Base-by-base conservation (phyloP, 2,329 filamentous ascomycete genomes). In the Coniochaeta sp. region DNA sequence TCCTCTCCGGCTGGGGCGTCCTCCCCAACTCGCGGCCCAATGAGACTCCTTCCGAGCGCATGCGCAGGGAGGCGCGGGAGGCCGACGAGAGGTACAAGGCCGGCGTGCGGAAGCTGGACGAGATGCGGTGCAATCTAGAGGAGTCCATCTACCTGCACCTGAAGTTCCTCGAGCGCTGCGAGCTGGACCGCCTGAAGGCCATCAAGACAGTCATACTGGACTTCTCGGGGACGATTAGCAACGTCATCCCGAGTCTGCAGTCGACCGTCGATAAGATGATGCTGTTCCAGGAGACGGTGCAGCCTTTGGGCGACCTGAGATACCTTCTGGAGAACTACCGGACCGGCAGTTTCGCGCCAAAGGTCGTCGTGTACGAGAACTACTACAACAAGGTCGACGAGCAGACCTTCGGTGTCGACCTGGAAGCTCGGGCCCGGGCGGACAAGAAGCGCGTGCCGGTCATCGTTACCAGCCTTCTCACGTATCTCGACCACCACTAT, bases 351-450 rank as follows among this genome's bases (percentile, higher is more conserved):
- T 99, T 96, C 72, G 85, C 91, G 58, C 95, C 95, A 9, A 93
- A 86, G 69, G 93, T 98, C 31, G 87, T 92, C 55, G 89, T 91
- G 3, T 99, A 99, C 74, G 95, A 99, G 77, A 99, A 98, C 74
- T 99, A 99, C 77, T 99, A 99, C 79, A 97, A 97, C 75, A 92
- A 90, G 65, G 92, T 97, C 26, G 95, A 97, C 72, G 93, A 97
- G 71, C 93, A 98, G 81, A 96, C 91, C 0, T 99, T 98, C 71
- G 95, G 96, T 65, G 92, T 99, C 60, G 96, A 99, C 70, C 85
- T 99, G n/a, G 95, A 99, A 76, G 92, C 93, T 40, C 84, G 95
- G 66, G 95, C 95, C 54, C 84, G 93, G 66, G 93, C 91, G 58
- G 95, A 99, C 74, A 89, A 93, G 74, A 99, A 99, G 77, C 89